Evolutionary conservation across 306 rosid species (phyloP).

Genomic region (Vicia sativa): DNA sequence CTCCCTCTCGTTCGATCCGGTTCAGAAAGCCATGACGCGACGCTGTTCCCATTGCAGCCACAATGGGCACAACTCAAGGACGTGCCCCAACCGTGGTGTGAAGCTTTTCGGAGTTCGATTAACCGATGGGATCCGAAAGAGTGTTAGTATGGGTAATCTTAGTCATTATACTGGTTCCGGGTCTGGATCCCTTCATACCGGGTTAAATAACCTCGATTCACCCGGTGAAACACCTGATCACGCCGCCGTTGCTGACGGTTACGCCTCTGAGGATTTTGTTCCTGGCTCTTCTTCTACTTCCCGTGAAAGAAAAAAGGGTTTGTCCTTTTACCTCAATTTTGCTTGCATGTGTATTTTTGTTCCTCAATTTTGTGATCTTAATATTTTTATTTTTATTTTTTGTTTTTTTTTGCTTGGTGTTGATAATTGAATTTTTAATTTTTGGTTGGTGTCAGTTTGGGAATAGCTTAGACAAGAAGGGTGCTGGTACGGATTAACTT

Average conservation of each 20-base stretch:
- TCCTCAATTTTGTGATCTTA: slow-evolving; percentile 32
- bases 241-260: slow-evolving; percentile 74
- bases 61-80: slow-evolving; percentile 96
- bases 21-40: slow-evolving; percentile 67
- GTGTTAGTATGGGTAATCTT: slow-evolving; percentile 97
- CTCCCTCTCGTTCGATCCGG: slow-evolving; percentile 30
- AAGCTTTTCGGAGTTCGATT: slow-evolving; percentile 91
- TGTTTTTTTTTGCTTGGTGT: neutral
- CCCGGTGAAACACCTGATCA: slow-evolving; percentile 87
- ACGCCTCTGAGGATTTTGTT: slow-evolving; percentile 96
- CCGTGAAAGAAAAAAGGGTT: slow-evolving; percentile 97
- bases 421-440: neutral
- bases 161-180: slow-evolving; percentile 72
- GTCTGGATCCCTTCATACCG: slow-evolving; percentile 41
- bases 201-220: slow-evolving; percentile 68
- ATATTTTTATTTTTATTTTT: neutral
- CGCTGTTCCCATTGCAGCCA: slow-evolving; percentile 98
- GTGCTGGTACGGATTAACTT: slow-evolving; percentile 2
- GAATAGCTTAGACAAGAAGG: slow-evolving; percentile 16
- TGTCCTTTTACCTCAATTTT: neutral
- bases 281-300: slow-evolving; percentile 90
- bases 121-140: slow-evolving; percentile 95
- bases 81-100: slow-evolving; percentile 95
- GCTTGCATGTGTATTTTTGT: slow-evolving; percentile 21
- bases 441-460: slow-evolving; percentile 26